phyloP scores from a whole-genome alignment of 345 rosid species.

The Aquilaria sinensis region DNA sequence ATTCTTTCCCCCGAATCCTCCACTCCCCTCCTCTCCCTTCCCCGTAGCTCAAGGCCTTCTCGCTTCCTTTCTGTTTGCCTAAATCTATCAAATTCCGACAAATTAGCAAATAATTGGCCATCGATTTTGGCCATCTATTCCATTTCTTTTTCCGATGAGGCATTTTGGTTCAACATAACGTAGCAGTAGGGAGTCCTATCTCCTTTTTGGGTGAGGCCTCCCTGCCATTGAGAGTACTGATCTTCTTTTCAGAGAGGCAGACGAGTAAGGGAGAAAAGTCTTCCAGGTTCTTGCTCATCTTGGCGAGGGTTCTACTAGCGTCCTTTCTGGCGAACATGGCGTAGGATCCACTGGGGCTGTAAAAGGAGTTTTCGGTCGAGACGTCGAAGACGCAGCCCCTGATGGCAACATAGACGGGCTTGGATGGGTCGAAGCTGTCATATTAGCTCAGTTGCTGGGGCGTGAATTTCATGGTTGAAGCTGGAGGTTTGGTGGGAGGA shows the following conservation, averaged over 20 bases:
- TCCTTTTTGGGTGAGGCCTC: slow-evolving; percentile 23
- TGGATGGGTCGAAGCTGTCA: slow-evolving; percentile 64
- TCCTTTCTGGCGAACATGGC: slow-evolving; percentile 77
- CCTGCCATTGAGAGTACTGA: slow-evolving; percentile 66
- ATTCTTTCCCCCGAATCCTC: slow-evolving; percentile 16
- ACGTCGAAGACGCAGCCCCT: slow-evolving; percentile 77
- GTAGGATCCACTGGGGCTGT: slow-evolving; percentile 68
- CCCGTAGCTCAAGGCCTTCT: slow-evolving; percentile 15
- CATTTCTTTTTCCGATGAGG: slow-evolving; percentile 4
- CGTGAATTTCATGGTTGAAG: slow-evolving; percentile 57
- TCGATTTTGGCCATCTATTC: slow-evolving; percentile 6
- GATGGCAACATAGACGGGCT: slow-evolving; percentile 83
- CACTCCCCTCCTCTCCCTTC: slow-evolving; percentile 14
- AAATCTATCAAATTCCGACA: slow-evolving; percentile 9
- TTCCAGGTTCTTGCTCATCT: slow-evolving; percentile 90
- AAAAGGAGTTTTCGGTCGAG: slow-evolving; percentile 67
- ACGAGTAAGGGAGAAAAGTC: slow-evolving; percentile 57
- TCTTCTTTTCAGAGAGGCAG: slow-evolving; percentile 74
- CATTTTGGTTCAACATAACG: slow-evolving; percentile 29
- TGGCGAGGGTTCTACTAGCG: slow-evolving; percentile 79
- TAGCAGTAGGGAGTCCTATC: slow-evolving; percentile 41
- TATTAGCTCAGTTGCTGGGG: slow-evolving; percentile 50
- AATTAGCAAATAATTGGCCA: background rate
- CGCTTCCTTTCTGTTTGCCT: slow-evolving; percentile 26
- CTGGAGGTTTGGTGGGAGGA: slow-evolving; percentile 3